Evolutionary conservation across 495 filamentous ascomycete species (phyloP).

Genomic region (Ascobolus immersus): DNA sequence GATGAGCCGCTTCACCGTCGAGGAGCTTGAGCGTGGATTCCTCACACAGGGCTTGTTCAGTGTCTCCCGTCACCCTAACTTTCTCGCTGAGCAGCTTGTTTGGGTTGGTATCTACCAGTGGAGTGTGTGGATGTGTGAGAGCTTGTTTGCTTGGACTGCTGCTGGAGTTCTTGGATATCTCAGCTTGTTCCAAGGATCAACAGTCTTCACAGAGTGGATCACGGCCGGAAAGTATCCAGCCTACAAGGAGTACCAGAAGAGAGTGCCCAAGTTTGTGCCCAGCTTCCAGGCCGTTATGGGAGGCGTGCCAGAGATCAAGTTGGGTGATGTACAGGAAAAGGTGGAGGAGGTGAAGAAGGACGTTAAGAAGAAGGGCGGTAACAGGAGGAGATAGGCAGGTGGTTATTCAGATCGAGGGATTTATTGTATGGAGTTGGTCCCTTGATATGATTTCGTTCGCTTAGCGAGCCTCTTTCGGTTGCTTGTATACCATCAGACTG

Average conservation of each 20-base stretch:
- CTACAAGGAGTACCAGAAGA: constrained; percentile 60
- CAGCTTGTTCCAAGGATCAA: constrained; percentile 58
- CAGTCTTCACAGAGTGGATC: constrained; percentile 62
- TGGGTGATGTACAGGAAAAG: neutral
- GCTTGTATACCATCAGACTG: no score
- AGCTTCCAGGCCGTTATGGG: constrained; percentile 15
- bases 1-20: constrained; percentile 31
- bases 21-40: constrained; percentile 81
- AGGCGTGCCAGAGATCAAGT: neutral
- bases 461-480: no score
- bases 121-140: constrained; percentile 31
- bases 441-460: no score
- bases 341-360: constrained; percentile 5
- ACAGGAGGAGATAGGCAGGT: neutral
- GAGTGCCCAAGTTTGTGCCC: constrained; percentile 63
- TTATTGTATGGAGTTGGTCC: no score
- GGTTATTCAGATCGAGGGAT: neutral
- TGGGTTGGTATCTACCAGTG: constrained; percentile 77
- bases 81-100: constrained; percentile 70
- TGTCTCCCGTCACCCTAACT: constrained; percentile 78
- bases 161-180: neutral
- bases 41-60: constrained; percentile 64
- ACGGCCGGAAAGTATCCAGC: constrained; percentile 63
- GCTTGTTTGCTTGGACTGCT: neutral
- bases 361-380: neutral